Evolutionary conservation across 148 eudicot genomes (phyloP).

Genomic region (Camellia lanceoleosa): DNA sequence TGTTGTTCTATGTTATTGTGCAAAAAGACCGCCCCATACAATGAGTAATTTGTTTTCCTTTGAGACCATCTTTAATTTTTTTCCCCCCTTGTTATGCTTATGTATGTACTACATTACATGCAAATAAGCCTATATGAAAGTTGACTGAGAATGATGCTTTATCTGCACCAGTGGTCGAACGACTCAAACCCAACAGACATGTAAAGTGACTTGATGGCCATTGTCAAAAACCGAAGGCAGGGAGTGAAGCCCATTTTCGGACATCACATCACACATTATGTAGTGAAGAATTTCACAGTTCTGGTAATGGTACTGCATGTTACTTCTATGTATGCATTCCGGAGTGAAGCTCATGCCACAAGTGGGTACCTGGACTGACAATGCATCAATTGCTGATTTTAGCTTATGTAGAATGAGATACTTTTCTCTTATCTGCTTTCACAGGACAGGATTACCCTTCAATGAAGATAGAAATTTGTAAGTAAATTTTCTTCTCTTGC

Average conservation of each 20-base stretch:
- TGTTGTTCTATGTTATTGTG: too few species aligned
- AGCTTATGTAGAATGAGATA: conserved; percentile 86
- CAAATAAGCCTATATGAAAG: neutral
- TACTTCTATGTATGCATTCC: conserved; percentile 59
- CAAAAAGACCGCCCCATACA: too few species aligned
- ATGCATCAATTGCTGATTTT: conserved; percentile 72
- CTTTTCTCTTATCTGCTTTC: conserved; percentile 55
- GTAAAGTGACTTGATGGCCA: conserved; percentile 67
- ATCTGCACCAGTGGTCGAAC: conserved; percentile 41
- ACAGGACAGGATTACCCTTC: conserved; percentile 5
- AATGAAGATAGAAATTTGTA: neutral
- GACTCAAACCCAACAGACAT: conserved; percentile 29
- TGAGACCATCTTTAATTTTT: too few species aligned
- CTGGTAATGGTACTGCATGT: conserved; percentile 18
- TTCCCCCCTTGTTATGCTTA: too few species aligned
- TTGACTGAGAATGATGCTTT: conserved; percentile 3
- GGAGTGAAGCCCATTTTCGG: conserved; percentile 50
- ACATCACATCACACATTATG: conserved; percentile 32
- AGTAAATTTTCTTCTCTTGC: neutral
- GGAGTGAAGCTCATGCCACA: conserved; percentile 64
- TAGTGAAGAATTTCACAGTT: conserved; percentile 30
- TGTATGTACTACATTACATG: neutral
- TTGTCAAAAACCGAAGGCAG: conserved; percentile 41
- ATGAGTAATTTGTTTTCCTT: too few species aligned
- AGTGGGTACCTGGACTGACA: conserved; percentile 76